These are phyloP conservation scores for Adansonia digitata DNA, from an alignment of 345 rosid species.

Conservation along the genomic window DNA sequence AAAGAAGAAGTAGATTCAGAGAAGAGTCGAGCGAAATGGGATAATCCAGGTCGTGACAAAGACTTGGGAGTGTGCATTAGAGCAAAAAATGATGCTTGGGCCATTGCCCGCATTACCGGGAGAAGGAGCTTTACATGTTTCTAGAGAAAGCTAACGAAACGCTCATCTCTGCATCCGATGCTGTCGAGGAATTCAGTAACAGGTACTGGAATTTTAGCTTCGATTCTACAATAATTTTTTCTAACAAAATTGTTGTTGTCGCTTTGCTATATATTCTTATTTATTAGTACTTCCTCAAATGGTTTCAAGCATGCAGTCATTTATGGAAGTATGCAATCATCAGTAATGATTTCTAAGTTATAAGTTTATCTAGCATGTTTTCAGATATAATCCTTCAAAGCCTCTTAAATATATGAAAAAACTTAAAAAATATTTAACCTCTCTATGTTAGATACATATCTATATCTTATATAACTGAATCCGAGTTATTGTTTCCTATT, in stretches of 20 bases:
- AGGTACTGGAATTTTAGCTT: slow-evolving; percentile 36
- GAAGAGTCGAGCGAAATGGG: slow-evolving; percentile 52
- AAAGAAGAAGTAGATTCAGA: slow-evolving; percentile 86
- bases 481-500: neutral
- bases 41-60: slow-evolving; percentile 44
- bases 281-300: neutral
- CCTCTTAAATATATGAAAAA: too few species aligned
- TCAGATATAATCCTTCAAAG: too few species aligned
- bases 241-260: neutral
- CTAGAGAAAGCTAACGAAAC: slow-evolving; percentile 81
- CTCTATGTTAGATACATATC: too few species aligned
- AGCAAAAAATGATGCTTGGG: slow-evolving; percentile 85
- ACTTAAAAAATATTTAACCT: too few species aligned
- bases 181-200: slow-evolving; percentile 88
- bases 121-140: slow-evolving; percentile 87
- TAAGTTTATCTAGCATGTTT: neutral
- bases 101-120: slow-evolving; percentile 56
- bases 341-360: neutral
- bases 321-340: neutral
- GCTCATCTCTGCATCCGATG: slow-evolving; percentile 80
- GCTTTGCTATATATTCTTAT: neutral
- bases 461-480: too few species aligned
- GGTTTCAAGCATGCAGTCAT: neutral
- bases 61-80: slow-evolving; percentile 75
- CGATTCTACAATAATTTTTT: neutral